Evolutionary conservation across 257 asterid genomes (phyloP).

Genomic region (Solanum pinnatisectum): DNA sequence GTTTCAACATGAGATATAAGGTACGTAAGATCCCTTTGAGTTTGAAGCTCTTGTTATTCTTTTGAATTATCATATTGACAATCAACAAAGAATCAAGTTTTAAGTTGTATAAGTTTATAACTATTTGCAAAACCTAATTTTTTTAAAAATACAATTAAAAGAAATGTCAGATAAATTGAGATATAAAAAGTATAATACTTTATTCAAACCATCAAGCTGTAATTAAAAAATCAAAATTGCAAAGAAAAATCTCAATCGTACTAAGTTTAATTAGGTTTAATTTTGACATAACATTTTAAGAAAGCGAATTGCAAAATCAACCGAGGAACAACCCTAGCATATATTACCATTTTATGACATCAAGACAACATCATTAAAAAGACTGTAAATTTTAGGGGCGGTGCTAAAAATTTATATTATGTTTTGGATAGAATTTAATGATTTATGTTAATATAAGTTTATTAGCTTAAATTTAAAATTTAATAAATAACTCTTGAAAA

Average conservation of each 20-base stretch:
- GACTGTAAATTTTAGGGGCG: not conserved
- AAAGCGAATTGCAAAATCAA: not conserved
- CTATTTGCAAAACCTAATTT: not conserved
- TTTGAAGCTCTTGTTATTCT: not conserved
- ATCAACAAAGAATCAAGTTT: not conserved
- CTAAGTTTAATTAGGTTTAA: too few species aligned
- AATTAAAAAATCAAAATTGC: too few species aligned
- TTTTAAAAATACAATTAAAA: too few species aligned
- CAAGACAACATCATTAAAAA: not conserved
- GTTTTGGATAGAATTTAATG: not conserved
- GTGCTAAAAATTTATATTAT: not conserved
- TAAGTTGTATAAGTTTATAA: not conserved
- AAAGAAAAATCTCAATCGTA: too few species aligned
- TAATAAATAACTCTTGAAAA: not conserved
- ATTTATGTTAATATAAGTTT: too few species aligned
- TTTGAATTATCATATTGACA: too few species aligned
- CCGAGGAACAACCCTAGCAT: not conserved
- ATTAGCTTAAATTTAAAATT: too few species aligned
- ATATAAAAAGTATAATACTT: too few species aligned
- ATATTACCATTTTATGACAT: not conserved
- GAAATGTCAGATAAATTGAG: not conserved
- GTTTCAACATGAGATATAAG: not conserved
- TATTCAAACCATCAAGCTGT: not conserved
- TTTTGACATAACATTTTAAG: not conserved
- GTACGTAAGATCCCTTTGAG: not conserved